Evolutionary conservation across 1,139 yeast genomes (phyloP), one percentile per base, ranked within the genome.

Genomic region (Blastobotrys apis): DNA sequence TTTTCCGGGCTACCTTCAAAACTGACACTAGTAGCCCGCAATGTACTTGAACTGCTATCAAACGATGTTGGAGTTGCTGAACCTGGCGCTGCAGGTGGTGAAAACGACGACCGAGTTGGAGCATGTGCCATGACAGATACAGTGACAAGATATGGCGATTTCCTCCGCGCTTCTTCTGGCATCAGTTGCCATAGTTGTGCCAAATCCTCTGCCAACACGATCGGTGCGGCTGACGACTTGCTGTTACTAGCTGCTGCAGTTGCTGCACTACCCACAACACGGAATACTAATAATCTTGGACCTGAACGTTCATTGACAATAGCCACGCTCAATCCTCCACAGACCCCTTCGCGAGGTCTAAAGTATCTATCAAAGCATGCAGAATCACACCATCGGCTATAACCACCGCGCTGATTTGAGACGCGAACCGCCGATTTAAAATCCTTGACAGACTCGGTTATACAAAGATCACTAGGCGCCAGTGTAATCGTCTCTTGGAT

Each of bases 171-270:
- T 17, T 30, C 32, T 9, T n/a, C 23, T 2, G 45, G 45, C 41
- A 43, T 38, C 21, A 33, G 39, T 16, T 40, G 30, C 45, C 45
- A 43, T 5, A 43, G 21, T n/a, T 43, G 36, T 5, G 21, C 31
- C 30, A 43, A 22, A 10, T 37, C 39, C 13, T 43, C 37, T 3
- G 41, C 36, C 16, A 12, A 12, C n/a, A 26, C 29, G 10, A 29
- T n/a, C n/a, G 20, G 12, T 19, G 26, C 15, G 19, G 13, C 35
- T 21, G 29, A 20, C 9, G 19, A 4, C 16, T 36, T 26, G 6
- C 15, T 26, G 10, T n/a, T 13, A 21, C 17, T 13, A 25, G 19
- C 23, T 20, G 35, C 35, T 17, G 17, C 29, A 13, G 16, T 6
- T 16, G 17, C 27, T 22, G 20, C 20, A 22, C 21, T n/a, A 21